Conservation (phyloP, 108 stramenopile genomes). For the Discostella pseudostelligera region DNA sequence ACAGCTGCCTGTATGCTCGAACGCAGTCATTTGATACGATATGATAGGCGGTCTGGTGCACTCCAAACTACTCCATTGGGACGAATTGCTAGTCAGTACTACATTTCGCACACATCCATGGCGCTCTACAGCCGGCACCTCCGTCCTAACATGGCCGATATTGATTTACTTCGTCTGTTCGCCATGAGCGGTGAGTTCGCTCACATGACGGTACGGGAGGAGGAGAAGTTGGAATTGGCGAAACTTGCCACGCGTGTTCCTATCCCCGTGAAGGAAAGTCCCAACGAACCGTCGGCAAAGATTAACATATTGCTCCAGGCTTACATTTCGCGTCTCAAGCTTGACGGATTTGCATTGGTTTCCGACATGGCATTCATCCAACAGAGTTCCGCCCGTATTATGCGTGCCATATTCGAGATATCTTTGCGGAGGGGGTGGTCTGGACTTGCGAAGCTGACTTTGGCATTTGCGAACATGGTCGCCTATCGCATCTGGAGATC, state of each 20-base stretch:
- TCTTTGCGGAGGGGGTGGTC: conserved; percentile 95
- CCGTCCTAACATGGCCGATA: conserved; percentile 96
- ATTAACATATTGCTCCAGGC: conserved; percentile 98
- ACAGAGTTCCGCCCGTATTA: conserved; percentile 95
- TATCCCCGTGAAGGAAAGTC: conserved; percentile 96
- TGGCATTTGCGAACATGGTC: conserved; percentile 95
- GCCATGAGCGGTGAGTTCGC: conserved; percentile 95
- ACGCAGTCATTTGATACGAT: conserved; percentile 89
- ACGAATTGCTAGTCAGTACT: conserved; percentile 96
- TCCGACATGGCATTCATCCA: conserved; percentile 99
- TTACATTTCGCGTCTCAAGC: conserved; percentile 94
- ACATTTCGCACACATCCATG: conserved; percentile 96
- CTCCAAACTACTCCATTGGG: conserved; percentile 95
- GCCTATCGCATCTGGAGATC: conserved; percentile 92
- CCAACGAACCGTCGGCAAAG: conserved; percentile 93
- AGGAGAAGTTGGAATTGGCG: conserved; percentile 96
- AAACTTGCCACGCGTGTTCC: conserved; percentile 96
- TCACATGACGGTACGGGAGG: conserved; percentile 95
- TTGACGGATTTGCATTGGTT: conserved; percentile 98
- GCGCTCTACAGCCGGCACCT: conserved; percentile 93
- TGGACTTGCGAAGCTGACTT: conserved; percentile 82
- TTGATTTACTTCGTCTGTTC: conserved; percentile 96
- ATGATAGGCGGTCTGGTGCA: conserved; percentile 91
- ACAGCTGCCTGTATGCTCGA: conserved; percentile 91
- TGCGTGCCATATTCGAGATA: conserved; percentile 97